Conservation (phyloP, 192 early-diverging fungal genomes). For the Gamsiella multidivaricata region DNA sequence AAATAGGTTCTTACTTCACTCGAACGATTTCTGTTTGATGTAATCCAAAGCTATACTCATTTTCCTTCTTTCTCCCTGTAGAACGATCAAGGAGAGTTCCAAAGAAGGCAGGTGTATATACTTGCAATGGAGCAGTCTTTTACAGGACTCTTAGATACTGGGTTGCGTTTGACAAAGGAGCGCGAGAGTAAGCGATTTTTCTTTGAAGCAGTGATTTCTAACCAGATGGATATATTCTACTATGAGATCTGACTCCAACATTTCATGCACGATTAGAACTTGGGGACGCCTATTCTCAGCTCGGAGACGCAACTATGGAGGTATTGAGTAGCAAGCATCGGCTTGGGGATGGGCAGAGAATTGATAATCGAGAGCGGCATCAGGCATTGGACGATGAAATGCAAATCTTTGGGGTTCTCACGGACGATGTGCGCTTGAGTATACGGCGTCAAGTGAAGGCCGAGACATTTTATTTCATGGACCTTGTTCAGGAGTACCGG, state of each 20-base stretch:
- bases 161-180: constrained; percentile 42
- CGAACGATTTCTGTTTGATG: too few relatives aligned
- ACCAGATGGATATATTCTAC: too few relatives aligned
- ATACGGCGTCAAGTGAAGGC: constrained; percentile 57
- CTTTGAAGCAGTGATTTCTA: too few relatives aligned
- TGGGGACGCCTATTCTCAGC: constrained; percentile 52
- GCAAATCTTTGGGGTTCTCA: constrained; percentile 62
- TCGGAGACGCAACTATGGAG: constrained; percentile 64
- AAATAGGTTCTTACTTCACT: not conserved
- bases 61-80: constrained; percentile 9
- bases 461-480: constrained; percentile 59
- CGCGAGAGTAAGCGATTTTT: constrained; percentile 38
- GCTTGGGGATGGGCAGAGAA: constrained; percentile 56
- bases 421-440: constrained; percentile 60
- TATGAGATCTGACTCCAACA: too few relatives aligned
- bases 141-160: constrained; percentile 40
- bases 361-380: constrained; percentile 57
- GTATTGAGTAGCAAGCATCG: constrained; percentile 62
- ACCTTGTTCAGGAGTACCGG: constrained; percentile 62
- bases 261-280: constrained; percentile 50
- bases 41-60: not conserved
- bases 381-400: constrained; percentile 57
- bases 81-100: constrained; percentile 56
- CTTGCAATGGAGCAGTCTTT: constrained; percentile 49
- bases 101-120: constrained; percentile 45